Evolutionary conservation across 306 rosid species (phyloP).

Genomic region (Hippophae rhamnoides): DNA sequence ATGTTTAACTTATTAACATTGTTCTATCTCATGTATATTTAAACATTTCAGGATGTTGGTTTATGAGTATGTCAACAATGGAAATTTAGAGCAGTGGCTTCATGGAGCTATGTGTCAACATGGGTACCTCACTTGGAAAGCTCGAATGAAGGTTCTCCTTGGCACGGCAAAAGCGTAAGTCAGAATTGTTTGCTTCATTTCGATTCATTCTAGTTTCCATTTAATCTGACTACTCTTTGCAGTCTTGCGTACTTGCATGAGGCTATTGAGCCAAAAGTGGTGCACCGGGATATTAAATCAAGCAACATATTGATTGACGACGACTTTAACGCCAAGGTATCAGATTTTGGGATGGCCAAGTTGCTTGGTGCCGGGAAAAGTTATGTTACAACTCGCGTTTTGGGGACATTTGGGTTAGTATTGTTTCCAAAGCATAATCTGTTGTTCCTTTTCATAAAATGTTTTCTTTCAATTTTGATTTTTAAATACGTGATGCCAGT

Average conservation of each 20-base stretch:
- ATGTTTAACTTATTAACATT: not conserved
- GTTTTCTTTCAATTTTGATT: no score
- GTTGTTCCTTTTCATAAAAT: not conserved
- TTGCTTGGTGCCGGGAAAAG: constrained; percentile 85
- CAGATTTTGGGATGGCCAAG: constrained; percentile 93
- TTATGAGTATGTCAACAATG: constrained; percentile 87
- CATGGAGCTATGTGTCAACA: constrained; percentile 95
- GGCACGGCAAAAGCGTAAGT: constrained; percentile 98
- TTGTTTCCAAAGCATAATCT: not conserved
- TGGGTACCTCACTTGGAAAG: constrained; percentile 96
- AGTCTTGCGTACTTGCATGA: constrained; percentile 89
- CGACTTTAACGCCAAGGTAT: constrained; percentile 88
- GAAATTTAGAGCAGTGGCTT: constrained; percentile 96
- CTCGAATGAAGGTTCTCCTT: constrained; percentile 76
- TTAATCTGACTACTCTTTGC: constrained; percentile 29
- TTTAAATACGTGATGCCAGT: no score
- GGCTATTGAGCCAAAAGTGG: constrained; percentile 94
- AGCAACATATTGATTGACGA: constrained; percentile 85
- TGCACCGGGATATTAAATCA: constrained; percentile 85
- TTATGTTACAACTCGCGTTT: constrained; percentile 86
- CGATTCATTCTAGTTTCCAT: constrained; percentile 10
- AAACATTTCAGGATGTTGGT: constrained; percentile 60
- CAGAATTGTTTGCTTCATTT: constrained; percentile 8
- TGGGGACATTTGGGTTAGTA: constrained; percentile 95
- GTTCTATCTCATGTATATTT: no score